Evolutionary conservation across 2,329 filamentous ascomycete species (phyloP).

Genomic region (Fusarium penzigii): DNA sequence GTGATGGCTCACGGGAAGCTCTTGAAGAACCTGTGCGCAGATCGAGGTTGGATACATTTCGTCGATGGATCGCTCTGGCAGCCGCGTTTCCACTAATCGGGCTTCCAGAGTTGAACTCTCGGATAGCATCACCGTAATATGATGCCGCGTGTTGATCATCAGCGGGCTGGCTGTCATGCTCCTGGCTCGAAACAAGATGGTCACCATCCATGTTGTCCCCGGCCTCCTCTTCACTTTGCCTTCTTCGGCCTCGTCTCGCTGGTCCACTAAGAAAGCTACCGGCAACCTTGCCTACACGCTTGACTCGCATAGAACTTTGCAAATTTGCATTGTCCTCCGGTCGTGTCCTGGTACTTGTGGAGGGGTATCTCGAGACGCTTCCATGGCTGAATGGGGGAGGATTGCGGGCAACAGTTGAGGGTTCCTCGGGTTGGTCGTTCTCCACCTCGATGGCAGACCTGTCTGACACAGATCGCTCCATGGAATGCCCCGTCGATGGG

Average conservation of each 20-base stretch:
- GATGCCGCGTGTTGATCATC: constrained; percentile 44
- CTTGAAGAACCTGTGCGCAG: constrained; percentile 34
- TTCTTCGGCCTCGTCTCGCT: constrained; percentile 70
- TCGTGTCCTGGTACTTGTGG: constrained; percentile 51
- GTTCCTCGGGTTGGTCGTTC: constrained; percentile 48
- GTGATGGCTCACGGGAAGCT: constrained; percentile 30
- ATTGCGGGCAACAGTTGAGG: constrained; percentile 51
- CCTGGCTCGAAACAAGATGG: constrained; percentile 40
- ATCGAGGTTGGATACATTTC: constrained; percentile 41
- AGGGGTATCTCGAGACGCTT: constrained; percentile 54
- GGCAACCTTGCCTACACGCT: constrained; percentile 72
- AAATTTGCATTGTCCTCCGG: constrained; percentile 64
- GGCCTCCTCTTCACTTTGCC: constrained; percentile 52
- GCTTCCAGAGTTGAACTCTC: constrained; percentile 59
- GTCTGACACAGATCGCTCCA: constrained; percentile 37
- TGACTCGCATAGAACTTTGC: constrained; percentile 76
- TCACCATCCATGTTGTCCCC: constrained; percentile 48
- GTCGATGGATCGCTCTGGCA: constrained; percentile 43
- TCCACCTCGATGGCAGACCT: constrained; percentile 43
- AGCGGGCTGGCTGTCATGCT: constrained; percentile 43
- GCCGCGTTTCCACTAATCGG: constrained; percentile 53
- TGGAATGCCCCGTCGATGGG: constrained; percentile 39
- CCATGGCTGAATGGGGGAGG: constrained; percentile 48
- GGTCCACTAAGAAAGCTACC: constrained; percentile 80
- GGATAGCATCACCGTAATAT: constrained; percentile 45